A percentile compares a stretch with the other conserved stretches of the same genome.
phyloP scores from a whole-genome alignment of 2,329 filamentous ascomycete species.

The Hypoxylon sp. region DNA sequence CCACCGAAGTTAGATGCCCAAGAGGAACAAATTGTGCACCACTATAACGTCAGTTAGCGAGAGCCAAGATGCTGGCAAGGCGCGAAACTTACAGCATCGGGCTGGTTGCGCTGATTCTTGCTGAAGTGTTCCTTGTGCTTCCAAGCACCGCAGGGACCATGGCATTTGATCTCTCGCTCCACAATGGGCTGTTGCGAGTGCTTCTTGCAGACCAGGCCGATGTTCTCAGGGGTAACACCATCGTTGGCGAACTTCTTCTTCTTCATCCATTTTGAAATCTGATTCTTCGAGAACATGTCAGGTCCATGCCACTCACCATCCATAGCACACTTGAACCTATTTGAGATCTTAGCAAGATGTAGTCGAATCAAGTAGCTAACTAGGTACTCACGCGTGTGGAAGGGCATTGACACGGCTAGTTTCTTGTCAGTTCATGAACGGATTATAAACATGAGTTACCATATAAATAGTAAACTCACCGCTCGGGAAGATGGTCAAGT shows the following conservation, averaged over 20 bases:
- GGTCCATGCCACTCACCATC: constrained; percentile 52
- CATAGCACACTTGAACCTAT: constrained; percentile 52
- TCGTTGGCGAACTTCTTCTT: constrained; percentile 30
- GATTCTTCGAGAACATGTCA: constrained; percentile 52
- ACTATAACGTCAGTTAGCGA: constrained; percentile 46
- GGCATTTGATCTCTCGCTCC: constrained; percentile 45
- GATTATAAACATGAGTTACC: background rate
- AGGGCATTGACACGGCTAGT: constrained; percentile 24
- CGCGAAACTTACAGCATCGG: constrained; percentile 50
- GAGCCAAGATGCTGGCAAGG: background rate
- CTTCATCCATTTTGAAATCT: constrained; percentile 50
- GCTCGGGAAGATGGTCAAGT: background rate
- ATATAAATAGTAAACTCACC: constrained; percentile 8
- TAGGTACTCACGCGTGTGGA: constrained; percentile 43
- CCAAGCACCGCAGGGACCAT: constrained; percentile 54
- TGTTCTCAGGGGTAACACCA: constrained; percentile 40
- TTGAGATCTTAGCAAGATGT: constrained; percentile 23
- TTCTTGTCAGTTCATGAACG: constrained; percentile 17
- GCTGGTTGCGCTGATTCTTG: constrained; percentile 52
- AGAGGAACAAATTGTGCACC: constrained; percentile 55
- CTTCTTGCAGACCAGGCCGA: constrained; percentile 51
- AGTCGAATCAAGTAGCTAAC: constrained; percentile 5
- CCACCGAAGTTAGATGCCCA: constrained; percentile 52
- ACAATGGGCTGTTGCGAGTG: constrained; percentile 45
- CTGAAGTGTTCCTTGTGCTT: constrained; percentile 54